Percentiles rank a stretch among this genome's conserved stretches.
phyloP scores from a whole-genome alignment of 2,329 filamentous ascomycete species.

The Paramyrothecium sp. region DNA sequence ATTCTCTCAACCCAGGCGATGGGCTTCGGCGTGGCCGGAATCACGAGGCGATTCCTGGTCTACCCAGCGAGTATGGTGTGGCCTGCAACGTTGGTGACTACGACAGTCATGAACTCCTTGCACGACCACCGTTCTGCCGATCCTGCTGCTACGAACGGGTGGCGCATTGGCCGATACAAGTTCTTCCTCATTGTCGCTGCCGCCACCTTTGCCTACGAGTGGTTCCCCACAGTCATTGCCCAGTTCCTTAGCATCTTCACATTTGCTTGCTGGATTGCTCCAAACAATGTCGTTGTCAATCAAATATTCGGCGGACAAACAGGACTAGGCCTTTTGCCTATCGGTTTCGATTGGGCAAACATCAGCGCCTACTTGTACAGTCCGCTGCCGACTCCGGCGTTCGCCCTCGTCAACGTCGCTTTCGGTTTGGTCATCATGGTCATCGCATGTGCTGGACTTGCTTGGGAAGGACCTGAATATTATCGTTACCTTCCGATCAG shows the following conservation, averaged over 20 bases:
- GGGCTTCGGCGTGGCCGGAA: constrained; percentile 59
- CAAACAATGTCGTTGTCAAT: constrained; percentile 51
- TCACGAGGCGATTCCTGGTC: constrained; percentile 56
- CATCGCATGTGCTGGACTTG: not conserved
- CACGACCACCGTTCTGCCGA: constrained; percentile 39
- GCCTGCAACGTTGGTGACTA: constrained; percentile 49
- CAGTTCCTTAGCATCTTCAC: constrained; percentile 53
- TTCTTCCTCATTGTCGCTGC: constrained; percentile 42
- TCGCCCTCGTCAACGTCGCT: constrained; percentile 45
- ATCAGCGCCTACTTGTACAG: constrained; percentile 39
- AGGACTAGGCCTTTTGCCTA: constrained; percentile 51
- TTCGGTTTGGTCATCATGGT: constrained; percentile 34
- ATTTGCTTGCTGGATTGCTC: constrained; percentile 54
- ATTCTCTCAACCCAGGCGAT: constrained; percentile 58
- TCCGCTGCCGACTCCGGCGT: constrained; percentile 38
- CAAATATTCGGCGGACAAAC: constrained; percentile 55
- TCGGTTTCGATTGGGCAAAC: constrained; percentile 47
- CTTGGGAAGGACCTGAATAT: not conserved
- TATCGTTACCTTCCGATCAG: not conserved
- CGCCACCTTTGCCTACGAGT: constrained; percentile 50
- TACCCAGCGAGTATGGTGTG: constrained; percentile 62
- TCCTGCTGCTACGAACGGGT: constrained; percentile 38
- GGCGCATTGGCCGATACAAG: constrained; percentile 42
- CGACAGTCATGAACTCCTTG: constrained; percentile 43
- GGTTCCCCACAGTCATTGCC: constrained; percentile 49